Evolutionary conservation across 441 rosid genomes (phyloP).

Genomic region (Iberis amara): DNA sequence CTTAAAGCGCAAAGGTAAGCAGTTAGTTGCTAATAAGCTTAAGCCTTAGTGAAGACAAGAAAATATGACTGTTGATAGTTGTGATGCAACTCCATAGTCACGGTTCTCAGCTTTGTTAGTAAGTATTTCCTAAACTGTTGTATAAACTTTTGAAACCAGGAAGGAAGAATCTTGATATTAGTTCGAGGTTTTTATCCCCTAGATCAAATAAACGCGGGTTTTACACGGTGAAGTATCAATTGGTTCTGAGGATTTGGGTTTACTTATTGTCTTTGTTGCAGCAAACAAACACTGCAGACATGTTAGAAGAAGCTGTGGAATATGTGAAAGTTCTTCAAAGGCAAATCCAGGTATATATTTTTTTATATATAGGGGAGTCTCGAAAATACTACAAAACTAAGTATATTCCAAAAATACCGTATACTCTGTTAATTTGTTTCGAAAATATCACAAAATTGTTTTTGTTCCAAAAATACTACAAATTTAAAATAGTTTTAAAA

Average conservation of each 20-base stretch:
- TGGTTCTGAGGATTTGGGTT: not conserved
- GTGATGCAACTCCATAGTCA: not conserved
- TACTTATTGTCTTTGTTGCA: slow-evolving; percentile 29
- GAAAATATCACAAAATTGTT: too few relatives aligned
- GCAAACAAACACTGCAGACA: slow-evolving; percentile 88
- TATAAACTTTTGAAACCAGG: not conserved
- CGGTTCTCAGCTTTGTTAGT: not conserved
- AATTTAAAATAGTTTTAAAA: too few relatives aligned
- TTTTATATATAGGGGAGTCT: not conserved
- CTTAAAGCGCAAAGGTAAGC: not conserved
- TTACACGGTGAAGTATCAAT: not conserved
- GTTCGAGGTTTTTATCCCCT: too few relatives aligned
- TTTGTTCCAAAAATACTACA: too few relatives aligned
- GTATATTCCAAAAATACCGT: too few relatives aligned
- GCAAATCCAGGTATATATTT: slow-evolving; percentile 59
- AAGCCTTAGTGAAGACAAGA: not conserved
- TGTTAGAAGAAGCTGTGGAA: slow-evolving; percentile 78
- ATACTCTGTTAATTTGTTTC: too few relatives aligned
- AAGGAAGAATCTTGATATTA: not conserved
- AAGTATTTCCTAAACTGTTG: not conserved
- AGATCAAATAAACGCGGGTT: not conserved
- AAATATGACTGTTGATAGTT: not conserved
- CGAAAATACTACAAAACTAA: too few relatives aligned
- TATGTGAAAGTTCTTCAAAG: slow-evolving; percentile 68
- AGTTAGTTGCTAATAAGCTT: not conserved